Evolutionary conservation across 1,284 basidiomycete species (phyloP).

Genomic region (Ceratobasidium sp.): DNA sequence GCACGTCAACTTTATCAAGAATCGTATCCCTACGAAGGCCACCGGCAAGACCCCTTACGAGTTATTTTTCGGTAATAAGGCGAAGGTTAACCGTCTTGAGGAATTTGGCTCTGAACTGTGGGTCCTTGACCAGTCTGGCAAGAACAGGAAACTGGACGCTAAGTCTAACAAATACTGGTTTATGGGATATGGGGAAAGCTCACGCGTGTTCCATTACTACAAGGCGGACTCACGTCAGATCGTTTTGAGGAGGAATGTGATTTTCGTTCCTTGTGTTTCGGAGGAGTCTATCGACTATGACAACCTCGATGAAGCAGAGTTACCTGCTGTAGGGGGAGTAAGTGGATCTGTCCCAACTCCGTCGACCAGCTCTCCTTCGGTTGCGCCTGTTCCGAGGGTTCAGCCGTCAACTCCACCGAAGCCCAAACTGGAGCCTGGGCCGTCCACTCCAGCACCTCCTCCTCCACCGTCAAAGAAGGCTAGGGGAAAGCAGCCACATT

Average conservation of each 20-base stretch:
- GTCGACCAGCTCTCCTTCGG: no score
- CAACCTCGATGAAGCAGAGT: no score
- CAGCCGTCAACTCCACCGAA: no score
- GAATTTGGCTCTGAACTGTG: conserved; percentile 10
- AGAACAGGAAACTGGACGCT: conserved; percentile 5
- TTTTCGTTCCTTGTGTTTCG: not conserved
- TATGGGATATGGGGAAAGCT: not conserved
- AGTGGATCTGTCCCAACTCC: no score
- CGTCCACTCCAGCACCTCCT: no score
- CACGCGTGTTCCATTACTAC: not conserved
- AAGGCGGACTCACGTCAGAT: conserved; percentile 1
- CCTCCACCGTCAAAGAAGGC: no score
- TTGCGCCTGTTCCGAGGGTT: no score
- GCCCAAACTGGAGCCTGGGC: no score
- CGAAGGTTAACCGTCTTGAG: not conserved
- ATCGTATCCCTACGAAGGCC: not conserved
- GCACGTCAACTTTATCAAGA: not conserved
- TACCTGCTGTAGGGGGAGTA: no score
- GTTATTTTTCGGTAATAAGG: not conserved
- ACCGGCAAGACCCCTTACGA: not conserved
- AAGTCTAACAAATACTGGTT: conserved; percentile 18
- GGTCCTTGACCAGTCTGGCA: not conserved
- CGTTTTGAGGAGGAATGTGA: not conserved
- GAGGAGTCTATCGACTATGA: not conserved
- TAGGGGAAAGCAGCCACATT: no score